Evolutionary conservation across 495 filamentous ascomycete species (phyloP).

Genomic region (Aspergillus taichungensis): DNA sequence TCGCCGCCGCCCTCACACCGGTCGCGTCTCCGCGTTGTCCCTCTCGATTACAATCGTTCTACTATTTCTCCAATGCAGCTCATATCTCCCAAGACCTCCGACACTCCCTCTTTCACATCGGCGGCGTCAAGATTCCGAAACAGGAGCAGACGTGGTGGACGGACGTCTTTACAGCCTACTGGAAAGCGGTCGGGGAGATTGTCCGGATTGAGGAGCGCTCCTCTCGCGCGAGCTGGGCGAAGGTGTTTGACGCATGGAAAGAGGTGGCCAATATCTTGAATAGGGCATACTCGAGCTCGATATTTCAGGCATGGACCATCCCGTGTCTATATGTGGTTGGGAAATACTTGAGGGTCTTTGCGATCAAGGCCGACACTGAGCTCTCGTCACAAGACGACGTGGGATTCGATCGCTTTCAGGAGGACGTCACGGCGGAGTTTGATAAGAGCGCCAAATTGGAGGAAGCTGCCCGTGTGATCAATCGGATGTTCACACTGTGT

Average conservation of each 20-base stretch:
- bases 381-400: conserved; percentile 32
- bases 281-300: conserved; percentile 60
- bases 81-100: conserved; percentile 53
- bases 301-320: conserved; percentile 77
- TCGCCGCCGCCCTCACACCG: conserved; percentile 64
- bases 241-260: conserved; percentile 79
- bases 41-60: conserved; percentile 51
- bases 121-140: conserved; percentile 42
- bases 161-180: conserved; percentile 74
- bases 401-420: conserved; percentile 50
- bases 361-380: conserved; percentile 71
- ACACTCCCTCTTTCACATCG: conserved; percentile 51
- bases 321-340: conserved; percentile 79
- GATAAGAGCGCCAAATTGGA: conserved; percentile 75
- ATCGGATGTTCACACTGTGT: conserved; percentile 81
- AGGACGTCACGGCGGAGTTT: conserved; percentile 63
- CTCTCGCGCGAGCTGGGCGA: conserved; percentile 52
- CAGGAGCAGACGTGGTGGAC: conserved; percentile 67
- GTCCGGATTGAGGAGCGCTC: conserved; percentile 41
- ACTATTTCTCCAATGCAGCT: conserved; percentile 48
- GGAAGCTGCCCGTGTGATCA: conserved; percentile 80
- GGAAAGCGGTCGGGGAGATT: conserved; percentile 67
- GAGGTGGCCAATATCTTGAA: conserved; percentile 60
- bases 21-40: conserved; percentile 46
- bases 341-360: conserved; percentile 76